These are phyloP conservation scores for Fusarium zealandicum DNA, from an alignment of 2,329 filamentous ascomycete species.

Conservation along the genomic window DNA sequence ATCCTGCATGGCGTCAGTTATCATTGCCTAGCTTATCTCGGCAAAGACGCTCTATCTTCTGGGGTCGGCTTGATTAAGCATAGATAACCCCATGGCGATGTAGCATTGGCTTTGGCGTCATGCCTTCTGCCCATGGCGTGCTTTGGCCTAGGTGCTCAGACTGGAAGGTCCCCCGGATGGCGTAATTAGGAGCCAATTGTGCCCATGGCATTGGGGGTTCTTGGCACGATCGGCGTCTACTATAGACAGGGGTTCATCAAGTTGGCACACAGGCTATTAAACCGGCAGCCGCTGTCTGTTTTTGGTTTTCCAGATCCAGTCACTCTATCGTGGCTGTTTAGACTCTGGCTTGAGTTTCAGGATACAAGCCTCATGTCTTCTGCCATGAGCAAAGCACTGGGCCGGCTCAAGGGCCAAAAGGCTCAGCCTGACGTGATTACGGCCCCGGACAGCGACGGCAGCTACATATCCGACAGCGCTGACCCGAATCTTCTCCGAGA, in stretches of 20 bases:
- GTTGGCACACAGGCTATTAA: neutral
- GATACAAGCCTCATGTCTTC: neutral
- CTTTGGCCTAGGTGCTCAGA: conserved; percentile 12
- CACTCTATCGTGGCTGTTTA: too few species aligned
- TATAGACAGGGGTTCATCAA: neutral
- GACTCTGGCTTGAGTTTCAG: too few species aligned
- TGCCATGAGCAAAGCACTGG: conserved; percentile 3
- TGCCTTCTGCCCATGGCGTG: conserved; percentile 20
- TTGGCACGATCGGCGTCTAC: neutral
- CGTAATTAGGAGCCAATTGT: conserved; percentile 16
- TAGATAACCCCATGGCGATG: neutral
- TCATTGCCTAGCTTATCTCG: too few species aligned
- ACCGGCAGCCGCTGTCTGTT: neutral
- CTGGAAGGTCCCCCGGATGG: conserved; percentile 19
- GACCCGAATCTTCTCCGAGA: conserved; percentile 29
- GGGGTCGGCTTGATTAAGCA: too few species aligned
- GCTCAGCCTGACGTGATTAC: neutral
- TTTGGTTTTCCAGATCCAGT: too few species aligned
- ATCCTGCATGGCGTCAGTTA: too few species aligned
- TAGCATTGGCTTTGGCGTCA: conserved; percentile 18
- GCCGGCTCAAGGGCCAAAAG: neutral
- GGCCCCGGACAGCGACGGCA: conserved; percentile 42
- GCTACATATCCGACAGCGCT: conserved; percentile 45
- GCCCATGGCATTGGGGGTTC: neutral
- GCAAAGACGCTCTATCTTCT: too few species aligned